phyloP scores from a whole-genome alignment of 331 rosid genomes.

The Quercus tomentella region DNA sequence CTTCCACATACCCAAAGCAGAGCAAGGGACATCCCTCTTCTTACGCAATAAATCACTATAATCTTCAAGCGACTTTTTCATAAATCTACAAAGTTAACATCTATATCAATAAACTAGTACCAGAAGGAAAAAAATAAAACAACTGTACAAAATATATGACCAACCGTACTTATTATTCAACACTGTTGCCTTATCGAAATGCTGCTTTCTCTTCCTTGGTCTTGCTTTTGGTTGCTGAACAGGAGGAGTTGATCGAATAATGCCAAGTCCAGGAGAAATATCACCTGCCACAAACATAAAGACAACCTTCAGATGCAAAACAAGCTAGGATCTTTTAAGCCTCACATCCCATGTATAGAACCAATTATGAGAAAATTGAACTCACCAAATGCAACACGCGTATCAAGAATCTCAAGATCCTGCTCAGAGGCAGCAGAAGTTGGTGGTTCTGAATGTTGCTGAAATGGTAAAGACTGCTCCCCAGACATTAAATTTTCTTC shows the following conservation, averaged over 20 bases:
- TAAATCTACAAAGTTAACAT: slow-evolving; percentile 43
- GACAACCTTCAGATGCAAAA: not conserved
- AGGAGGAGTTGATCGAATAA: slow-evolving; percentile 45
- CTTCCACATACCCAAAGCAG: slow-evolving; percentile 57
- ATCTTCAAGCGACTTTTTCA: slow-evolving; percentile 55
- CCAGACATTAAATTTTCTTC: slow-evolving; percentile 27
- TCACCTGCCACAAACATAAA: slow-evolving; percentile 24
- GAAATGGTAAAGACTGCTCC: slow-evolving; percentile 22
- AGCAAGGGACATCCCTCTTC: slow-evolving; percentile 45
- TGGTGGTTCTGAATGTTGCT: slow-evolving; percentile 29
- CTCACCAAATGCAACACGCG: slow-evolving; percentile 39
- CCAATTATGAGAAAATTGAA: slow-evolving; percentile 3
- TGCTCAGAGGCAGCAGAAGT: slow-evolving; percentile 45
- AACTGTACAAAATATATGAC: not conserved
- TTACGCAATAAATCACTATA: slow-evolving; percentile 38
- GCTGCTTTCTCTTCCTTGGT: slow-evolving; percentile 70
- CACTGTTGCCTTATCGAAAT: slow-evolving; percentile 62
- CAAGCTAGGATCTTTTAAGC: not conserved
- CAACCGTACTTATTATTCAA: slow-evolving; percentile 58
- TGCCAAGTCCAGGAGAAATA: slow-evolving; percentile 12
- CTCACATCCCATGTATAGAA: slow-evolving; percentile 7
- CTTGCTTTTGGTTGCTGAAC: slow-evolving; percentile 49
- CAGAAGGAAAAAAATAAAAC: slow-evolving; percentile 14
- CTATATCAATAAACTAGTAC: slow-evolving; percentile 19
- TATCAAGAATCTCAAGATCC: slow-evolving; percentile 18